phyloP scores from a whole-genome alignment of 225 moss, liverwort and hornwort species.

The Lunularia cruciata region DNA sequence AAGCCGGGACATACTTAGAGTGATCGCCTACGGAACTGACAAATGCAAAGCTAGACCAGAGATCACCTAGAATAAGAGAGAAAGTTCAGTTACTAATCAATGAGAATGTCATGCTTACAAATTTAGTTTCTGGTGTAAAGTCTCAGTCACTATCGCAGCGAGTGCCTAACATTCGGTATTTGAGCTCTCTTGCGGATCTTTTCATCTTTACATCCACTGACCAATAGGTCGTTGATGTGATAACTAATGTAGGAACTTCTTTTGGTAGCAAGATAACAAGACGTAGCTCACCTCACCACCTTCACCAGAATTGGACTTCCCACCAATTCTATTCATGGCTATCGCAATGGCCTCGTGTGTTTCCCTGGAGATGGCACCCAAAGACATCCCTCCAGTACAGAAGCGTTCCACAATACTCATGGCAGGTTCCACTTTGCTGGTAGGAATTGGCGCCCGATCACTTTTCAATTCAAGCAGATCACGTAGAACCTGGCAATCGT shows the following conservation, averaged over 20 bases:
- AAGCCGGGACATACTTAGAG: too few relatives aligned
- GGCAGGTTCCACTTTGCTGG: conserved; percentile 70
- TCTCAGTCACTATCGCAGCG: not conserved
- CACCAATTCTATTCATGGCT: conserved; percentile 95
- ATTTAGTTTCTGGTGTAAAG: not conserved
- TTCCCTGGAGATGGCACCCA: conserved; percentile 93
- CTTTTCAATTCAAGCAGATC: conserved; percentile 83
- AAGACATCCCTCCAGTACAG: conserved; percentile 97
- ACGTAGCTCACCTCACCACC: conserved; percentile 75
- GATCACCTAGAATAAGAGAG: too few relatives aligned
- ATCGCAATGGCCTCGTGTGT: conserved; percentile 97
- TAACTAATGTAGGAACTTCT: too few relatives aligned
- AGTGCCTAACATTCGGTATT: not conserved
- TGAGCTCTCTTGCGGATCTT: too few relatives aligned
- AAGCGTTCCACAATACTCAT: conserved; percentile 73
- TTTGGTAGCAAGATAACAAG: too few relatives aligned
- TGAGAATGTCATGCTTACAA: not conserved
- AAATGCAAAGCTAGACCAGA: too few relatives aligned
- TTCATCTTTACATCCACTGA: too few relatives aligned
- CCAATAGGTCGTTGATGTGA: too few relatives aligned
- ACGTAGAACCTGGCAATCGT: conserved; percentile 80
- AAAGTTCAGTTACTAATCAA: too few relatives aligned
- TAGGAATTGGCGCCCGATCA: conserved; percentile 51
- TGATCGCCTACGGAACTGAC: too few relatives aligned
- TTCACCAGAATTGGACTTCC: conserved; percentile 98